Conservation (phyloP, 1,284 basidiomycete genomes). For the Fomitiporia mediterranea region DNA sequence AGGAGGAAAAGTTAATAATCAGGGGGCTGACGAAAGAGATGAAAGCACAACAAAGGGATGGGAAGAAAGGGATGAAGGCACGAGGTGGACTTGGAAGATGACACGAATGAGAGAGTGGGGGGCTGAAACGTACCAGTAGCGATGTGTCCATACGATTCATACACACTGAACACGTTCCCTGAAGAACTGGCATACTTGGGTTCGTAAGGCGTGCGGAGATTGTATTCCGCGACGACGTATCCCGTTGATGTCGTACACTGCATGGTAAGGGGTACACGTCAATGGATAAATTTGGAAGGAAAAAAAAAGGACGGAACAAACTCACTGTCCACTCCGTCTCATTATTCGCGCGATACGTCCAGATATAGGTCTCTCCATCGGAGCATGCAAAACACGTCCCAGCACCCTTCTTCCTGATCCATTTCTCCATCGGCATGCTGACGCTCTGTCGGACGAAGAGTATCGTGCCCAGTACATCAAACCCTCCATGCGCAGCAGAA, state of each 20-base stretch:
- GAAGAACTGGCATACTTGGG: conserved; percentile 53
- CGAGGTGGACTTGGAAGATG: no score
- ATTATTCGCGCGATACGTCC: conserved; percentile 47
- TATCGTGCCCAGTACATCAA: conserved; percentile 53
- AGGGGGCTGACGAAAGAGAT: not conserved
- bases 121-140: conserved; percentile 44
- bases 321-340: conserved; percentile 70
- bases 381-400: conserved; percentile 53
- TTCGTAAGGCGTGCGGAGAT: conserved; percentile 47
- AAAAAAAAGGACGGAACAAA: conserved; percentile 31
- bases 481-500: no score
- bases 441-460: conserved; percentile 40
- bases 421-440: conserved; percentile 53
- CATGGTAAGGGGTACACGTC: not conserved
- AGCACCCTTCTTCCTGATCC: conserved; percentile 57
- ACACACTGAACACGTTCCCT: conserved; percentile 59
- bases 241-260: conserved; percentile 57
- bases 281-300: conserved; percentile 12
- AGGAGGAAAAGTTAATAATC: not conserved
- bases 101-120: no score
- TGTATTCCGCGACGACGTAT: conserved; percentile 53
- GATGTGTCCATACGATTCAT: conserved; percentile 51
- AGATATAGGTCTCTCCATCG: conserved; percentile 62
- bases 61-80: no score
- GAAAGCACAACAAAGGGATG: not conserved